Evolutionary conservation across 768 basidiomycete genomes (phyloP).

Genomic region (Russula olivacea): DNA sequence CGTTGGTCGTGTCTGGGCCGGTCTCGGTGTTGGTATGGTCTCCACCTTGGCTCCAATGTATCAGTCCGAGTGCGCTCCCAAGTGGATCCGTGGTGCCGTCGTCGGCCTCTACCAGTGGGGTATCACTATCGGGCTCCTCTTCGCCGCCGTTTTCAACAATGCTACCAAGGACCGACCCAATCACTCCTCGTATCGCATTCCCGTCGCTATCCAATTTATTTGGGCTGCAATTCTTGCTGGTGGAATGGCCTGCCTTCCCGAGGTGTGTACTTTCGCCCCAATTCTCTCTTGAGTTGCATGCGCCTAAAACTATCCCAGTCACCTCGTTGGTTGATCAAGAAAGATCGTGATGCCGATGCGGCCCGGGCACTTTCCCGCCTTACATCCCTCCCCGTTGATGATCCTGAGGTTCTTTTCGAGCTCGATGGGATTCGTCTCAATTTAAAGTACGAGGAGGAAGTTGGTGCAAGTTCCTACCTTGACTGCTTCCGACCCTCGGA

Average conservation of each 20-base stretch:
- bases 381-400: constrained; percentile 45
- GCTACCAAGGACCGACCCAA: constrained; percentile 30
- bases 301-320: constrained; percentile 36
- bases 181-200: constrained; percentile 55
- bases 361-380: constrained; percentile 57
- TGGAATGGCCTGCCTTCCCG: constrained; percentile 73
- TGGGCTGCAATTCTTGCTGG: constrained; percentile 67
- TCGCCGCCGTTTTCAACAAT: constrained; percentile 43
- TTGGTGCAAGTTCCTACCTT: constrained; percentile 57
- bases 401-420: constrained; percentile 49
- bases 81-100: constrained; percentile 54
- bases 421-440: constrained; percentile 52
- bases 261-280: constrained; percentile 23
- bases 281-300: background rate
- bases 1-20: constrained; percentile 60
- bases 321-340: constrained; percentile 74
- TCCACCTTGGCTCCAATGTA: constrained; percentile 40
- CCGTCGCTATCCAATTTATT: constrained; percentile 70
- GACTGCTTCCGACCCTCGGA: constrained; percentile 48
- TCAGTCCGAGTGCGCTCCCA: constrained; percentile 26
- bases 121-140: constrained; percentile 65
- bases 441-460: constrained; percentile 53
- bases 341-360: constrained; percentile 54
- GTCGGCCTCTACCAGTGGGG: constrained; percentile 67
- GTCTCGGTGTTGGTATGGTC: constrained; percentile 75